These are phyloP conservation scores for Solanum hybrid DNA, from an alignment of 305 asterid genomes.

Conservation along the genomic window DNA sequence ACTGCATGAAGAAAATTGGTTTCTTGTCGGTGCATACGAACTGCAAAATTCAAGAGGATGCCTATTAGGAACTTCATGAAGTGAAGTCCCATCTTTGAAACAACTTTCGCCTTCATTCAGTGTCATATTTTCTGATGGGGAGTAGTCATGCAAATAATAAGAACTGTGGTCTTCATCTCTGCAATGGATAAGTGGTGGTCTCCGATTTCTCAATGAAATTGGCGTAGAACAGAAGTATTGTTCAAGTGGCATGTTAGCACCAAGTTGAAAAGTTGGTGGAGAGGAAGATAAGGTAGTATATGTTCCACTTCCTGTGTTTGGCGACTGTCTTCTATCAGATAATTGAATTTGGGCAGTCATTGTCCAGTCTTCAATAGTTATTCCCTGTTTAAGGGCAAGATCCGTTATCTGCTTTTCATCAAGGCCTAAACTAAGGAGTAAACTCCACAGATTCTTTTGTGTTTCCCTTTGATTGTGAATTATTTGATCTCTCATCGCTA, in stretches of 20 bases:
- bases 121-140: constrained; percentile 26
- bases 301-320: constrained; percentile 23
- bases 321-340: constrained; percentile 28
- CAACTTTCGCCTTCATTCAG: constrained; percentile 25
- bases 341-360: constrained; percentile 32
- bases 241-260: constrained; percentile 31
- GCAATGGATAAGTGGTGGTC: constrained; percentile 26
- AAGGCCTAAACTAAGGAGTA: constrained; percentile 66
- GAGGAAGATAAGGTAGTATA: constrained; percentile 20
- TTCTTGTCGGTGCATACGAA: constrained; percentile 32
- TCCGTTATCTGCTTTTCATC: constrained; percentile 68
- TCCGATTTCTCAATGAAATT: constrained; percentile 27
- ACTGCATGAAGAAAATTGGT: constrained; percentile 26
- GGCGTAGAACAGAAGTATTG: constrained; percentile 32
- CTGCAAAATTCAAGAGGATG: constrained; percentile 24
- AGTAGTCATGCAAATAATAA: constrained; percentile 35
- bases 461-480: constrained; percentile 81
- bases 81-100: constrained; percentile 31
- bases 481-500: constrained; percentile 92
- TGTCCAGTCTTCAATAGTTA: constrained; percentile 50
- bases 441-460: constrained; percentile 63
- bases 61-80: constrained; percentile 24
- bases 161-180: constrained; percentile 51
- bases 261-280: constrained; percentile 19
- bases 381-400: constrained; percentile 62